A percentile compares a stretch with the other conserved stretches of the same genome.
phyloP scores from a whole-genome alignment of 75 land plant species.

The Pseudotsuga menziesii region DNA sequence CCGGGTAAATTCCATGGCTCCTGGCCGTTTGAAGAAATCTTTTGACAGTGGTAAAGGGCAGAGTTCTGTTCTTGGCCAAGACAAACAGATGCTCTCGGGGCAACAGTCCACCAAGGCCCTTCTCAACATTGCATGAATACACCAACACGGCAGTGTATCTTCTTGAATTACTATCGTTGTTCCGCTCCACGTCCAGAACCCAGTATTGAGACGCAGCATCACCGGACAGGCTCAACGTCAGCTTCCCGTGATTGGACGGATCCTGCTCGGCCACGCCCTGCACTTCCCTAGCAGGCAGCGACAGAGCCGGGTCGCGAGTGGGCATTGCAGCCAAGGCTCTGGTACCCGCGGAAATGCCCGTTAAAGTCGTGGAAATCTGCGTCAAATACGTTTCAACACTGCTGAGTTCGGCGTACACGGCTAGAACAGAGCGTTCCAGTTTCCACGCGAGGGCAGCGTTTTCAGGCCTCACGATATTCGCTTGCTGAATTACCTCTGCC shows the following conservation, averaged over 20 bases:
- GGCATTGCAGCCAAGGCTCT: not conserved
- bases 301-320: not conserved
- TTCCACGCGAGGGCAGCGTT: not conserved
- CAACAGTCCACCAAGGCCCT: not conserved
- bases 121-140: constrained; percentile 25
- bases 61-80: constrained; percentile 6
- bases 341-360: not conserved
- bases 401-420: not conserved
- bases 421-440: not conserved
- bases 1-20: constrained; percentile 13
- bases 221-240: not conserved
- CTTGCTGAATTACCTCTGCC: not conserved
- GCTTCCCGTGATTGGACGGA: not conserved
- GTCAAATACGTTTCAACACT: not conserved
- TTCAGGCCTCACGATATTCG: not conserved
- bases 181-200: constrained; percentile 12
- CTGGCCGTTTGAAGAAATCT: constrained; percentile 16
- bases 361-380: not conserved
- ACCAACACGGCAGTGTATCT: constrained; percentile 27
- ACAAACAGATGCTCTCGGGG: constrained; percentile 10
- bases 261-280: not conserved
- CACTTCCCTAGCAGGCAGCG: not conserved
- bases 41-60: not conserved
- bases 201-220: constrained; percentile 10
- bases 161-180: not conserved